These are phyloP conservation scores for Filobasidium wieringae DNA, from an alignment of 768 basidiomycete genomes.

Conservation along the genomic window DNA sequence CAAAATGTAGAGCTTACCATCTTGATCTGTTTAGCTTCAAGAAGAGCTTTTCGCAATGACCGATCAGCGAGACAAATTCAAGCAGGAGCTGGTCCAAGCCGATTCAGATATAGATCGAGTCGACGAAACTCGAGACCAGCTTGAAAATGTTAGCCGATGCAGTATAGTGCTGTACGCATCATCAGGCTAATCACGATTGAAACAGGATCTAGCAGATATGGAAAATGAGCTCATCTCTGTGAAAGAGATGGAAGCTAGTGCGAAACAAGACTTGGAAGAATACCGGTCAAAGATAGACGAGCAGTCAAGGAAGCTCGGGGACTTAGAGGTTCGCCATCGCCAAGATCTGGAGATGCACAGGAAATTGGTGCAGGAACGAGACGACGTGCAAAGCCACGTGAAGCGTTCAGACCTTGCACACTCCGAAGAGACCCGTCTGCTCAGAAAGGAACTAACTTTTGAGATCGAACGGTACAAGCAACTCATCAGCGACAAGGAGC, in stretches of 20 bases:
- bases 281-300: slow-evolving; percentile 23
- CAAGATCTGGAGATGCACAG: slow-evolving; percentile 25
- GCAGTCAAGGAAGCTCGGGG: slow-evolving; percentile 40
- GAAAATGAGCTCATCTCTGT: slow-evolving; percentile 3
- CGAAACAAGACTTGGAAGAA: slow-evolving; percentile 12
- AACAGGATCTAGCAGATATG: not conserved
- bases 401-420: slow-evolving; percentile 7
- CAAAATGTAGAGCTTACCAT: too few species aligned
- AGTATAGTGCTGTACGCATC: not conserved
- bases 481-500: slow-evolving; percentile 26
- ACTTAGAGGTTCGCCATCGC: slow-evolving; percentile 13
- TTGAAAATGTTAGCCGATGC: not conserved
- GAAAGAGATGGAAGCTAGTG: slow-evolving; percentile 5
- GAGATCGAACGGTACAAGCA: slow-evolving; percentile 18
- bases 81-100: slow-evolving; percentile 1
- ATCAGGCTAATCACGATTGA: not conserved
- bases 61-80: slow-evolving; percentile 25
- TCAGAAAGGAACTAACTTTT: slow-evolving; percentile 8
- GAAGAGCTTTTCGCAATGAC: slow-evolving; percentile 10
- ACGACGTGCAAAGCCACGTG: slow-evolving; percentile 47
- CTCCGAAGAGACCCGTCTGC: slow-evolving; percentile 13
- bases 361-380: slow-evolving; percentile 58
- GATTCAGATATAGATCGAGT: slow-evolving; percentile 1
- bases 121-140: slow-evolving; percentile 2
- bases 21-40: not conserved